Evolutionary conservation across 805 yeast species (phyloP), one percentile per base, ranked within the genome.

Genomic region (Wickerhamiella occidentalis): DNA sequence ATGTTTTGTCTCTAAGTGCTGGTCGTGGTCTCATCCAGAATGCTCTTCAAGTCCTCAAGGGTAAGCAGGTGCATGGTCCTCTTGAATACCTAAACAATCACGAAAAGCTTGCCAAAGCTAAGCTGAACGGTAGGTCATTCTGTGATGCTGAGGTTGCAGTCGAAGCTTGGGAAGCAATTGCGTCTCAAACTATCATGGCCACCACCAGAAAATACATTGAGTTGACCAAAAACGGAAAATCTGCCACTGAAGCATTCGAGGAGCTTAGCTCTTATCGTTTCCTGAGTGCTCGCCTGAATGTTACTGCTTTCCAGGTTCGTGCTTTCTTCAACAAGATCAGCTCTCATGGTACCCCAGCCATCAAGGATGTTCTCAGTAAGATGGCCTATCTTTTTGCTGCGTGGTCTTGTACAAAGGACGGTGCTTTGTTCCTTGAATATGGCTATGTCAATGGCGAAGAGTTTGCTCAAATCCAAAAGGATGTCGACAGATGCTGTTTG

Each of bases 1-100:
- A 78, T 60, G 82, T 85, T 38, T 71, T 85, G 56, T 81, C 84
- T 3, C 77, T 83, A 64, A 79, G 83, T 43, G 77, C 83, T 51
- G 95, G 94, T 50, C 77, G 86, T 64, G 78, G 86, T 22, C 68
- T 78, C 21, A 66, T 78, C 51, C 80, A 75, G 62, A 65, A 68
- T 48, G 68, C 69, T 23, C 60, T 66, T 45, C 57, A 56, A 5
- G 54, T 67, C 23, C 63, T 65, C 46, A 64, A 68, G 47, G 74
- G 72, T 45, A 68, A 70, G 61, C 59, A 55, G 37, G 68, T 72
- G 22, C 66, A 64, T 15, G 74, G 73, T 9, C 68, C 72, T 19
- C 68, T 74, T 40, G 60, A 61, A 4, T 78, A 75, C 58, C 63
- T 73, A 49, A 60, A 61, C 47, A 30, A 51, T 37, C 30, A 46